Evolutionary conservation across 352 stramenopile species (phyloP).

Genomic region (Globisporangium paroecandrum): DNA sequence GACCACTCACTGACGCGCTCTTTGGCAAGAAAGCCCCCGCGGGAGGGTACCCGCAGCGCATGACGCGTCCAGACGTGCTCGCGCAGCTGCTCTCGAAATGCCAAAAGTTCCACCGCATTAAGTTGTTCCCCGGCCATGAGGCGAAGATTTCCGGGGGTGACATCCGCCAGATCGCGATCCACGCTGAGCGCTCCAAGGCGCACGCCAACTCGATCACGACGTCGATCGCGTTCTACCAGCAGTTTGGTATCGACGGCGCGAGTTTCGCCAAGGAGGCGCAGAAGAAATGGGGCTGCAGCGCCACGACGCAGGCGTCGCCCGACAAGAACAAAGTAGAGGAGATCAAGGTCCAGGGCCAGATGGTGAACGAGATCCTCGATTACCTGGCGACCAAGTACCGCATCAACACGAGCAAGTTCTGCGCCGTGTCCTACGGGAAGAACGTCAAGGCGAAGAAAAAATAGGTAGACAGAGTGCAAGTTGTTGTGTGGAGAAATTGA

Average conservation of each 20-base stretch:
- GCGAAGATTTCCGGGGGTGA: slow-evolving; percentile 55
- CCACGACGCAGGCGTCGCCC: slow-evolving; percentile 38
- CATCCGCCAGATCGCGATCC: slow-evolving; percentile 60
- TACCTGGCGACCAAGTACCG: slow-evolving; percentile 64
- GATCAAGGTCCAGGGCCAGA: slow-evolving; percentile 78
- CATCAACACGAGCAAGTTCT: slow-evolving; percentile 69
- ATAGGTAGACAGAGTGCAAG: slow-evolving; percentile 17
- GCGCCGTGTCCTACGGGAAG: slow-evolving; percentile 67
- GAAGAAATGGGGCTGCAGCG: slow-evolving; percentile 83
- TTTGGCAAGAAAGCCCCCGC: slow-evolving; percentile 64
- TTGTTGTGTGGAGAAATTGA: not conserved
- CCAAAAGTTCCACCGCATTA: slow-evolving; percentile 64
- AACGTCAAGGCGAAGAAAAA: slow-evolving; percentile 81
- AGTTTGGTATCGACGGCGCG: slow-evolving; percentile 73
- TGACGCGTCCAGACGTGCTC: slow-evolving; percentile 56
- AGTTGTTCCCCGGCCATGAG: slow-evolving; percentile 66
- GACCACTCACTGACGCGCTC: slow-evolving; percentile 60
- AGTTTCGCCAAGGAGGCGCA: slow-evolving; percentile 75
- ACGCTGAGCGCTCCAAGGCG: slow-evolving; percentile 65
- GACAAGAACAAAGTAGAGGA: slow-evolving; percentile 71
- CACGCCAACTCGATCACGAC: slow-evolving; percentile 71
- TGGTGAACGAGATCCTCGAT: slow-evolving; percentile 71
- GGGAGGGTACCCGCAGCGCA: slow-evolving; percentile 54
- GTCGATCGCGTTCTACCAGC: slow-evolving; percentile 66
- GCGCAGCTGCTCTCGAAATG: slow-evolving; percentile 57